phyloP scores from a whole-genome alignment of 306 rosid species.

The Prunus persica region Prunus_persica_NCBIv2 NC_034013.1:9085501-9086000 shows the following conservation, averaged over 20 bases:
- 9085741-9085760: conserved; percentile 84
- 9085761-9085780: conserved; percentile 95
- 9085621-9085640: conserved; percentile 90
- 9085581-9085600: conserved; percentile 88
- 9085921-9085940: conserved; percentile 78
- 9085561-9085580: conserved; percentile 81
- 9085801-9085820: conserved; percentile 97
- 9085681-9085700: conserved; percentile 71
- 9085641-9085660: conserved; percentile 99
- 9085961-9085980: conserved; percentile 65
- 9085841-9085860: conserved; percentile 61
- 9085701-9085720: conserved; percentile 74
- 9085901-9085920: conserved; percentile 92
- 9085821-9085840: conserved; percentile 96
- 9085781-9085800: conserved; percentile 93
- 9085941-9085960: conserved; percentile 75
- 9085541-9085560: conserved; percentile 90
- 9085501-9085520: conserved; percentile 96
- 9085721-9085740: conserved; percentile 90
- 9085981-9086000: conserved; percentile 67
- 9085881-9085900: conserved; percentile 82
- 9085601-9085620: conserved; percentile 85
- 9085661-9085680: conserved; percentile 88
- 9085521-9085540: conserved; percentile 98
- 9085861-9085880: conserved; percentile 64